Evolutionary conservation across 306 rosid species (phyloP), one percentile per base, ranked within the genome.

Genomic region (Trifolium pratense): DNA sequence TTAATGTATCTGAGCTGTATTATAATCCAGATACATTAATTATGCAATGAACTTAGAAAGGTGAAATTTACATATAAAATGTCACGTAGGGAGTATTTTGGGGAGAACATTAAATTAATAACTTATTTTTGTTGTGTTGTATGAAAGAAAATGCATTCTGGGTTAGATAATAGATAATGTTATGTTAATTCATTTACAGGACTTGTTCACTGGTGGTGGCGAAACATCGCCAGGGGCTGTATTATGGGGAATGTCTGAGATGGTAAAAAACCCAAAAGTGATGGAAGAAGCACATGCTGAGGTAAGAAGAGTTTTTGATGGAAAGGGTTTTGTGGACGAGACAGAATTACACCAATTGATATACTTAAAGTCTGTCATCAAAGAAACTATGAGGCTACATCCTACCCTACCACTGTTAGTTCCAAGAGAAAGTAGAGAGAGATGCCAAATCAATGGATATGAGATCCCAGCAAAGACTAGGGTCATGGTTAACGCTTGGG

Each of bases 221-320:
- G 83, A 86, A 25, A 79, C 86, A 45, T 49, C 87, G 1, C 20
- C 84, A 6, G 20, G 48, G 16, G 3, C 53, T 13, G 23, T 86
- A 7, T 72, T 63, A 31, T 84, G 90, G 84, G 72, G 21, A 4
- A 76, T 86, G 75, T 70, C 83, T 10, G 90, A 86, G 66, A 61
- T 84, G 73, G 40, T 76, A 34, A 79, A 66, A 48, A 78, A 86
- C 12, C 84, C 84, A 32, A 59, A 46, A 21, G 51, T 61, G 25
- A 84, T 84, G 90, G 56, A 79, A 52, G 4, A 20, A 57, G 83
- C 88, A 68, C 86, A 84, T 49, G 57, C 58, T 3, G 83, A 81
- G 56, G 83, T 84, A 14, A 77, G 83, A 20, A 66, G 17, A 15
- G 81, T 86, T 12, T 81, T 72, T 20, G 66, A 5, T 11, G 40